Conservation (phyloP, 495 filamentous ascomycete species). For the Neurospora intermedia region DNA sequence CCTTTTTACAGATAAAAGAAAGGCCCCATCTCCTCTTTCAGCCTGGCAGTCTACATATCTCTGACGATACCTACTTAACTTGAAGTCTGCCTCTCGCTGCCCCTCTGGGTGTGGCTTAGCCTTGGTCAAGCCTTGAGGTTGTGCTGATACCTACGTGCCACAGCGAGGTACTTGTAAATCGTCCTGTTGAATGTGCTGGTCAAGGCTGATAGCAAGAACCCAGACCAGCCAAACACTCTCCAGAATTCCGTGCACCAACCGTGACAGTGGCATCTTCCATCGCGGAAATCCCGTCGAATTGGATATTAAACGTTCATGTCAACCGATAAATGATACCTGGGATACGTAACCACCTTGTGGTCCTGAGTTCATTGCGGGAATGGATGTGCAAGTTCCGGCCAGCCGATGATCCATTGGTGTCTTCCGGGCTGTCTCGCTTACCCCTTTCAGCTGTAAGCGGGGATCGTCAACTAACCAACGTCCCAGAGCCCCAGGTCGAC, state of each 20-base stretch:
- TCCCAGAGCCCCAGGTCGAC: background rate
- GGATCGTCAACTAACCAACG: background rate
- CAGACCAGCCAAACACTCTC: background rate
- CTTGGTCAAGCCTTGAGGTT: background rate
- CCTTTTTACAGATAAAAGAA: too few relatives aligned
- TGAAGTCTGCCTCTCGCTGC: background rate
- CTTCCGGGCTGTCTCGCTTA: background rate
- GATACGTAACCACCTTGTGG: background rate
- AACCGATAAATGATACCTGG: background rate
- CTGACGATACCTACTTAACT: background rate
- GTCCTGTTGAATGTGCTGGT: background rate
- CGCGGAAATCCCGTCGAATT: background rate
- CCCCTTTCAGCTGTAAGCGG: background rate
- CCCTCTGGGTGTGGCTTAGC: background rate
- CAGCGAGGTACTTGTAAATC: background rate
- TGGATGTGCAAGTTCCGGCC: background rate
- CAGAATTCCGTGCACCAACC: background rate
- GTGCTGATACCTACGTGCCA: background rate
- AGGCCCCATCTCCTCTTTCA: background rate
- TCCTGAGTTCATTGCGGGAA: background rate
- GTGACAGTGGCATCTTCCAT: background rate
- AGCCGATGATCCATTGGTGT: background rate
- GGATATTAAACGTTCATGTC: background rate
- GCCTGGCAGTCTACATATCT: background rate
- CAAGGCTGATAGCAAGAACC: background rate